These are phyloP conservation scores for Xylaria acuta DNA, from an alignment of 495 filamentous ascomycete species.

Conservation along the genomic window DNA sequence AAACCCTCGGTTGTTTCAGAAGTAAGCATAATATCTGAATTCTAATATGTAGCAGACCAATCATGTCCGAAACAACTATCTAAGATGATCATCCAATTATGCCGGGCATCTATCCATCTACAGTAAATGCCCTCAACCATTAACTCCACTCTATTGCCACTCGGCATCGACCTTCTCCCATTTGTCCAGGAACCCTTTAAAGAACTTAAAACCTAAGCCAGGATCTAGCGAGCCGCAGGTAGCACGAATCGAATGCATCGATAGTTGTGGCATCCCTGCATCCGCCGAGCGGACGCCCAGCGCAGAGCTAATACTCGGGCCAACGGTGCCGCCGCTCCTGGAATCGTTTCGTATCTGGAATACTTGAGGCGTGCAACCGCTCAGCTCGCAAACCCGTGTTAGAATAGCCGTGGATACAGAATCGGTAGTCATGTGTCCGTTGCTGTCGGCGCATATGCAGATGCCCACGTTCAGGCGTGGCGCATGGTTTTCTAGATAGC, in stretches of 20 bases:
- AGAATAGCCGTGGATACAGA: constrained; percentile 79
- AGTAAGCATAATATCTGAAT: neutral
- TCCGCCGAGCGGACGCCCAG: constrained; percentile 89
- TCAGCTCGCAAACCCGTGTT: constrained; percentile 72
- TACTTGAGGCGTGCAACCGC: constrained; percentile 74
- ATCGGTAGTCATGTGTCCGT: constrained; percentile 93
- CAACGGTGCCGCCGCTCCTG: constrained; percentile 90
- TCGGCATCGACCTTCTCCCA: constrained; percentile 88
- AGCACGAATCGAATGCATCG: constrained; percentile 93
- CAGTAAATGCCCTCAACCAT: neutral
- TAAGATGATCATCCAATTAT: neutral
- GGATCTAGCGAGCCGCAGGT: constrained; percentile 89
- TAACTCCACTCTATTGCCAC: constrained; percentile 59
- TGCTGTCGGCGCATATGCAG: constrained; percentile 82
- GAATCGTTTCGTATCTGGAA: constrained; percentile 96
- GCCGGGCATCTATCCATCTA: neutral
- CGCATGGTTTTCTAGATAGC: constrained; percentile 83
- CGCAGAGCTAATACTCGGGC: constrained; percentile 80
- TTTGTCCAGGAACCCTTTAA: constrained; percentile 87
- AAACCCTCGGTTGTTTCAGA: neutral
- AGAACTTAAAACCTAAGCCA: constrained; percentile 84
- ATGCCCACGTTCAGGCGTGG: constrained; percentile 91
- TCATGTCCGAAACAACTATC: neutral
- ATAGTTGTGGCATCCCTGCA: constrained; percentile 88
- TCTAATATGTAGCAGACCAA: neutral